Evolutionary conservation across 2,329 filamentous ascomycete genomes (phyloP).

Genomic region (Conoideocrella luteorostrata): DNA sequence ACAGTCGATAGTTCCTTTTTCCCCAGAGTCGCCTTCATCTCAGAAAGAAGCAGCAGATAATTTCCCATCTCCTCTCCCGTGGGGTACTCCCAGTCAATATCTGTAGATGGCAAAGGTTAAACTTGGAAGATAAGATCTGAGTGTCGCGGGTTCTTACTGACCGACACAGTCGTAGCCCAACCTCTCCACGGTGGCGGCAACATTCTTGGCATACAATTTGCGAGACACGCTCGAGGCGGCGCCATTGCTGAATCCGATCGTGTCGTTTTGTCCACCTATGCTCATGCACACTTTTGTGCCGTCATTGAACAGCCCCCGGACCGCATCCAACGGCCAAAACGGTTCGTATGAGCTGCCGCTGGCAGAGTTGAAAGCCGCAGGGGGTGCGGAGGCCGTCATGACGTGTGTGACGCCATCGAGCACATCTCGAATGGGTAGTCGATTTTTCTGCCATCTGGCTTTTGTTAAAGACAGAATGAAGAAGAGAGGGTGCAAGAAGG

Average conservation of each 20-base stretch:
- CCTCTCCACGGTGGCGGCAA: constrained; percentile 45
- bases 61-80: constrained; percentile 61
- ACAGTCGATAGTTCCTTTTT: constrained; percentile 59
- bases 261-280: constrained; percentile 61
- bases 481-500: no score
- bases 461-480: no score
- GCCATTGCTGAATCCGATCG: constrained; percentile 45
- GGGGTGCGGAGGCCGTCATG: constrained; percentile 48
- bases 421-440: constrained; percentile 15
- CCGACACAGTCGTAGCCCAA: constrained; percentile 56
- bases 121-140: not conserved
- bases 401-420: constrained; percentile 46
- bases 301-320: constrained; percentile 45
- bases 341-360: constrained; percentile 39
- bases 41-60: constrained; percentile 54
- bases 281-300: constrained; percentile 56
- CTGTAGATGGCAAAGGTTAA: constrained; percentile 24
- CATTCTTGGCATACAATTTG: constrained; percentile 48
- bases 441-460: not conserved
- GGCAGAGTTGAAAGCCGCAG: constrained; percentile 43
- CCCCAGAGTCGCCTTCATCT: constrained; percentile 52
- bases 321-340: constrained; percentile 43
- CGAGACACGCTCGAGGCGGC: constrained; percentile 41
- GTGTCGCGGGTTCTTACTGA: constrained; percentile 24
- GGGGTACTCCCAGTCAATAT: constrained; percentile 62